Evolutionary conservation across 2,329 filamentous ascomycete species (phyloP).

Genomic region (Colletotrichum endophyticum): DNA sequence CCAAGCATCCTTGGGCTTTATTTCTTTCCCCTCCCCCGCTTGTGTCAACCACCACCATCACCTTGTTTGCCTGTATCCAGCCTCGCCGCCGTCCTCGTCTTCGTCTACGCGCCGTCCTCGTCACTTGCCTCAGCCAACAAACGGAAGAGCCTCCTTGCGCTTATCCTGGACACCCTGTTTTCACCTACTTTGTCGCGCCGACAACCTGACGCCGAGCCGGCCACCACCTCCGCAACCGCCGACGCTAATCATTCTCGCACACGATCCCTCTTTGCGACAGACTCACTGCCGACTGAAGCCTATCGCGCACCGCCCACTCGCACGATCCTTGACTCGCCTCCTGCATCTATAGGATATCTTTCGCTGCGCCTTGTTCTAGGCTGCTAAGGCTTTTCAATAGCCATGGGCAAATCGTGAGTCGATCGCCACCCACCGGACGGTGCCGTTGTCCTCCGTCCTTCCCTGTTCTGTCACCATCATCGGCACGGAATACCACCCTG

Average conservation of each 20-base stretch:
- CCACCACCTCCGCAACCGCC: not conserved
- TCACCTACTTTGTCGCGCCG: not conserved
- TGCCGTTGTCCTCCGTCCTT: not conserved
- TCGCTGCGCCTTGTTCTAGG: not conserved
- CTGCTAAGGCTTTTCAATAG: not conserved
- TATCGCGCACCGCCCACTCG: not conserved
- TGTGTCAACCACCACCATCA: not conserved
- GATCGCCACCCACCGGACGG: not conserved
- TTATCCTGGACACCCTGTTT: not conserved
- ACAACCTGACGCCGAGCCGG: not conserved
- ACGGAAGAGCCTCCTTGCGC: not conserved
- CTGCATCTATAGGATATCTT: not conserved
- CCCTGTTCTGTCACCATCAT: not conserved
- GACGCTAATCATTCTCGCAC: not conserved
- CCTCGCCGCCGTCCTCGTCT: not conserved
- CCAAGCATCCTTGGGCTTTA: slow-evolving; percentile 3
- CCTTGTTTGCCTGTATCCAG: not conserved
- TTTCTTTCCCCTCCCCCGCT: slow-evolving; percentile 16
- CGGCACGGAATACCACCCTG: not conserved
- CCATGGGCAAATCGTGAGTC: slow-evolving; percentile 55
- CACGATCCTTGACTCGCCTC: not conserved
- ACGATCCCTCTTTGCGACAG: not conserved
- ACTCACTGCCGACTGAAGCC: not conserved
- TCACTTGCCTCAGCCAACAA: not conserved
- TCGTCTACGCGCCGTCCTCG: not conserved